Evolutionary conservation across 257 asterid species (phyloP).

Genomic region (Gynochthodes officinalis): DNA sequence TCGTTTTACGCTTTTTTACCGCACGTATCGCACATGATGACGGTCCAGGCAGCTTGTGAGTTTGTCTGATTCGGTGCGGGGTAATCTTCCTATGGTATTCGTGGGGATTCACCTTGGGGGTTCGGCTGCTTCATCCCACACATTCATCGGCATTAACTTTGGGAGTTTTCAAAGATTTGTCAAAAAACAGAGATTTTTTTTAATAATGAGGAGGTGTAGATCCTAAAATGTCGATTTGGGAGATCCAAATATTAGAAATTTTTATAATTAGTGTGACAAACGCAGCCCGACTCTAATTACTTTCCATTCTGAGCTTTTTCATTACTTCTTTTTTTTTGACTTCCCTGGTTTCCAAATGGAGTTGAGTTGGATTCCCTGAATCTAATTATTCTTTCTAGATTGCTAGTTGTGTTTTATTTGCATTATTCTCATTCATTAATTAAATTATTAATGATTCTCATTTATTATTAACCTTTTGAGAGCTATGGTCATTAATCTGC

Average conservation of each 20-base stretch:
- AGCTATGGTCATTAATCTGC: too few relatives aligned
- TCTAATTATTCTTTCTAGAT: background rate
- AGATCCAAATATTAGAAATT: background rate
- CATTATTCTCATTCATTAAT: too few relatives aligned
- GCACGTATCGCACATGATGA: conserved; percentile 35
- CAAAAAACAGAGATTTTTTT: too few relatives aligned
- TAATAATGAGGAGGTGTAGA: too few relatives aligned
- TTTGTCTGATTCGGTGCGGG: conserved; percentile 22
- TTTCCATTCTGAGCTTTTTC: background rate
- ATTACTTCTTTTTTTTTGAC: background rate
- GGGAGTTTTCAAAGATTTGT: background rate
- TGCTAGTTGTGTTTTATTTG: too few relatives aligned
- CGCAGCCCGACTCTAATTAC: too few relatives aligned
- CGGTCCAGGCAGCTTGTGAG: conserved; percentile 26
- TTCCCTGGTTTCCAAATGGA: background rate
- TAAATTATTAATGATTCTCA: too few relatives aligned
- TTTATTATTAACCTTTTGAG: too few relatives aligned
- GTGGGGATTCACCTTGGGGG: conserved; percentile 25
- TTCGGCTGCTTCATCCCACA: background rate
- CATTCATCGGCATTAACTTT: background rate
- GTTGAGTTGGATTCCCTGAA: conserved; percentile 2
- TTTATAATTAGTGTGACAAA: background rate
- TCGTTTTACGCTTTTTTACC: conserved; percentile 25
- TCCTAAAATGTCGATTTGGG: background rate
- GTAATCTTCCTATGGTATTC: conserved; percentile 16